These are phyloP conservation scores for Viridothelium virens DNA, from an alignment of 495 filamentous ascomycete species.

Conservation along the genomic window DNA sequence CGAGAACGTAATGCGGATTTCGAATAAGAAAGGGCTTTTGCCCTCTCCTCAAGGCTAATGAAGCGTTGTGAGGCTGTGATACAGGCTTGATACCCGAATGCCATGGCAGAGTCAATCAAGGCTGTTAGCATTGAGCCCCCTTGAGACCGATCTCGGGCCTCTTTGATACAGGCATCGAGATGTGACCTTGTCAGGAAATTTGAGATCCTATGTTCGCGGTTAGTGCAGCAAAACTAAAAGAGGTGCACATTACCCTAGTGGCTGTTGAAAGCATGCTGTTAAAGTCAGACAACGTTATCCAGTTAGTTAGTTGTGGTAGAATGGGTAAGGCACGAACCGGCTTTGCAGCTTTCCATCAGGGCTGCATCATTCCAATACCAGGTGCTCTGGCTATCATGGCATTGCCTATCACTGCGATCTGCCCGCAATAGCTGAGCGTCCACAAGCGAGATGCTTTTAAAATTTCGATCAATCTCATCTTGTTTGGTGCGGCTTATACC, in stretches of 20 bases:
- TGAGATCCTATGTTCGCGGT: background rate
- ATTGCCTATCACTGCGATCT: background rate
- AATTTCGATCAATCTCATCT: conserved; percentile 3
- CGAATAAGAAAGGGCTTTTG: background rate
- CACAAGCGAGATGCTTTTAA: background rate
- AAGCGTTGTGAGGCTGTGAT: background rate
- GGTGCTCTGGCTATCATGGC: background rate
- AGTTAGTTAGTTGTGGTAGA: background rate
- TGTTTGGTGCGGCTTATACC: background rate
- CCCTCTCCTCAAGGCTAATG: background rate
- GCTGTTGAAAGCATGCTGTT: conserved; percentile 6
- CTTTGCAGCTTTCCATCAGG: conserved; percentile 2
- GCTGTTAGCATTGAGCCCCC: background rate
- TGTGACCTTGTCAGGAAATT: conserved; percentile 6
- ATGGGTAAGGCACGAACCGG: background rate
- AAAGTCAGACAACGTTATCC: background rate
- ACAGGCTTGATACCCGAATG: background rate
- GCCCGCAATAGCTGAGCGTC: background rate
- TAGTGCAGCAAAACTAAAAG: background rate
- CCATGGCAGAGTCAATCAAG: background rate
- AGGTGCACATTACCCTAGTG: background rate
- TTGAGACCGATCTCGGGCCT: background rate
- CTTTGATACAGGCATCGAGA: background rate
- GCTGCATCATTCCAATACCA: conserved; percentile 9
- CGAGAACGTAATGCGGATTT: conserved; percentile 5